Evolutionary conservation across 108 stramenopile genomes (phyloP), one percentile per base, ranked within the genome.

Genomic region (Chaetoceros muelleri): DNA sequence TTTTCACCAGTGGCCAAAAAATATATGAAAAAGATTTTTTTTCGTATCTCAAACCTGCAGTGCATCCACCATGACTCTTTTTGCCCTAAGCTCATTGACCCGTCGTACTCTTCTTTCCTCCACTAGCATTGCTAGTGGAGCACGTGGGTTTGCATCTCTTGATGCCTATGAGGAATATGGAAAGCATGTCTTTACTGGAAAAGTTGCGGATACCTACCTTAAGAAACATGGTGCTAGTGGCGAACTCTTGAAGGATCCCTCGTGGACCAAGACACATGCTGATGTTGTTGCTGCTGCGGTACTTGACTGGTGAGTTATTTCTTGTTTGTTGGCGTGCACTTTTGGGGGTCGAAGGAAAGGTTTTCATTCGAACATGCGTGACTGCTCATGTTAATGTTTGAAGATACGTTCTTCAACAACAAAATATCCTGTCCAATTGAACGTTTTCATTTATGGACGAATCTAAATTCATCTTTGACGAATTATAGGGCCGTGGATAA

Each of bases 281-380:
- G 95, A 95, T 64, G 76, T 58, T 24, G 91, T 95, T 44, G 87
- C 88, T n/a, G 76, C 79, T 53, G 90, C 93, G 52, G 88, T 94
- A 29, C 73, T 94, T 53, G 93, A 95, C 55, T 95, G 93, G 89
- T 90, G 65, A 74, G 88, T 73, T 30, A 21, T 45, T 16, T 17
- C 45, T 23, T 29, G 26, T 27, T 20, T n/a, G 0, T 46, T 3
- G 18, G 48, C 49, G n/a, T n/a, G n/a, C n/a, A n/a, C n/a, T n/a
- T n/a, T n/a, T n/a, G n/a, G n/a, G n/a, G n/a, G n/a, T n/a, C n/a
- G n/a, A n/a, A n/a, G n/a, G n/a, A n/a, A n/a, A n/a, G n/a, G n/a
- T n/a, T n/a, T n/a, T n/a, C n/a, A n/a, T n/a, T n/a, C n/a, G n/a
- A n/a, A n/a, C n/a, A n/a, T n/a, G n/a, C n/a, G n/a, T n/a, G n/a